Evolutionary conservation across 495 filamentous ascomycete species (phyloP).

Genomic region (Margaritispora aquatica): DNA sequence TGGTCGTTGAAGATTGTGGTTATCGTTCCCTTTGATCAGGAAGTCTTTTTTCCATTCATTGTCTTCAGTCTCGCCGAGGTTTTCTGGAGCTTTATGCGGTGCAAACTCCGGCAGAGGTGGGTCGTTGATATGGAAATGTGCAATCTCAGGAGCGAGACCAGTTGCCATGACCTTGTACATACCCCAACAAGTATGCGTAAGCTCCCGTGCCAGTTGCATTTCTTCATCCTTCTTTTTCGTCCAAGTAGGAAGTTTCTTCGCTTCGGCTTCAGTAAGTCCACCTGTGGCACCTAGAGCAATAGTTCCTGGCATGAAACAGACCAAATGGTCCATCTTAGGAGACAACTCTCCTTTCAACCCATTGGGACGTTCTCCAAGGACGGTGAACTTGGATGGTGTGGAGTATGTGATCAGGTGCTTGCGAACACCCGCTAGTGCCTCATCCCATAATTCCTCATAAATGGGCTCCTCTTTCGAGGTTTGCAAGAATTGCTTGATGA

Average conservation of each 20-base stretch:
- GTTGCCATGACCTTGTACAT: conserved; percentile 87
- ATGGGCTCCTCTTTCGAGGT: conserved; percentile 80
- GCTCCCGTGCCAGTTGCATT: conserved; percentile 75
- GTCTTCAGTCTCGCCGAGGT: conserved; percentile 41
- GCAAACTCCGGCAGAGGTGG: conserved; percentile 51
- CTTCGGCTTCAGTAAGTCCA: conserved; percentile 65
- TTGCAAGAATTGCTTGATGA: conserved; percentile 95
- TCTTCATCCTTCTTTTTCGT: conserved; percentile 74
- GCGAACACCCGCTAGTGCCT: conserved; percentile 75
- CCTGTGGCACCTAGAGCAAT: conserved; percentile 86
- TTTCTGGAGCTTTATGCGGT: conserved; percentile 38
- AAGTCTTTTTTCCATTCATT: conserved; percentile 69
- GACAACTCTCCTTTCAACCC: conserved; percentile 59
- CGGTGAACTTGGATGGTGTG: conserved; percentile 67
- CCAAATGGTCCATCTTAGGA: conserved; percentile 97
- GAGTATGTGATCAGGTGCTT: conserved; percentile 92
- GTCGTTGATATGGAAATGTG: conserved; percentile 71
- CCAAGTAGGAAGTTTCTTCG: conserved; percentile 67
- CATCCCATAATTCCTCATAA: conserved; percentile 89
- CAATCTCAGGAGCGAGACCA: conserved; percentile 87
- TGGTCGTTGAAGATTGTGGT: conserved; percentile 91
- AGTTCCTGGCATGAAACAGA: conserved; percentile 96
- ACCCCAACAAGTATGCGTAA: conserved; percentile 96
- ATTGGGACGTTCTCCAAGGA: conserved; percentile 77
- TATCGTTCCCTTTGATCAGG: conserved; percentile 65